Base-by-base conservation (phyloP, 139 green algal genomes). In the Closterium sp. region DNA sequence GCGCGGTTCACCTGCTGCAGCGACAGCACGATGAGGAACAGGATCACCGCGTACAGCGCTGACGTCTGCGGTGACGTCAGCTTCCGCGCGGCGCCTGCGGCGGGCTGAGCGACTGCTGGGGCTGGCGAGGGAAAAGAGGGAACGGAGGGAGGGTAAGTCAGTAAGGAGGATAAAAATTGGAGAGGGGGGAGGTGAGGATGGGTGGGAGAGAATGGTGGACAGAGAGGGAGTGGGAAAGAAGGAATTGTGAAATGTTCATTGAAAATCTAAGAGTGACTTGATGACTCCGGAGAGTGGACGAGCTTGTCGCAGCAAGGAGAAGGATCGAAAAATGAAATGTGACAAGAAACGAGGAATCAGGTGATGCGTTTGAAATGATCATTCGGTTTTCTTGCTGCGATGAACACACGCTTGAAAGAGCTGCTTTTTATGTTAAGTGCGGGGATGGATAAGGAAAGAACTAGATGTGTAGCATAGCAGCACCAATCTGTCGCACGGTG, bases 1-100 rank as follows among this genome's bases (percentile, higher is more conserved):
- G 85, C 29, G 13, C n/a, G 28, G 32, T 34, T 86, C 24, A 94
- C 88, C 28, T 94, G 91, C 91, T 94, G 91, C 91, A 90, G 31
- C 31, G 91, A 93, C 42, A 93, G 89, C 88, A 42, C 28, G 31
- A 94, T 24, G 2, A 94, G 31, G 9, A 94, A 94, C 70, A 94
- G 91, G 24, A 94, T 31, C 31, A 93, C 30, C 29, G 91, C 85
- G 73, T 93, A 94, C 27, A 94, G n/a, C 91, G 89, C 89, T 29
- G 91, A 94, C 22, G 31, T 94, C 29, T 30, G 28, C 27, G 91
- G 62, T 27, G 30, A 85, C 84, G 90, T 34, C 42, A 86, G 84
- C 45, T 88, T 92, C 22, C 34, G 22, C n/a, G n/a, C n/a, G 28
- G 24, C 22, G 42, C 28, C 89, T 92, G 89, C 89, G 1, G 50